Evolutionary conservation across 1,284 basidiomycete genomes (phyloP), one percentile per base, ranked within the genome.

Genomic region (Calocybe gambosa): DNA sequence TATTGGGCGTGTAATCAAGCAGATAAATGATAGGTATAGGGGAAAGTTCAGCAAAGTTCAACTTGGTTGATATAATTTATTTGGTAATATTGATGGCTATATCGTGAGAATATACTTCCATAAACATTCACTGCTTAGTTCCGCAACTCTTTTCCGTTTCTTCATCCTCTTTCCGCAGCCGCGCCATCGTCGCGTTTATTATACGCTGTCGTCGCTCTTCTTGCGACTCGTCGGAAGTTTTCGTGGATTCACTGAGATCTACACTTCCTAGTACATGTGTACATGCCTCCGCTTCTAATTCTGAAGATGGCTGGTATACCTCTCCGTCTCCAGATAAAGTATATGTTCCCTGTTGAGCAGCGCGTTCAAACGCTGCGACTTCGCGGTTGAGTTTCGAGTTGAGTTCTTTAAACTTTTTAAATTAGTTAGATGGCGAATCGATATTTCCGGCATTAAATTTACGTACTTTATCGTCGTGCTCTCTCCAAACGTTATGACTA

Each of bases 371-470:
- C 52, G 80, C 78, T 1, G 70, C 70, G 1, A 89, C 81, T 57
- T 90, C 83, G 12, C 75, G 73, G 58, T 88, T 89, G 1, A 89
- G 73, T 45, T 75, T 69, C 0, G 85, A 89, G 59, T 89, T 88
- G 10, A 89, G 69, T 47, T 78, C 74, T 57, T 88, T 89, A 64
- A 89, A 89, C 80, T 80, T 15, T 34, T n/a, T 3, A 12, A 34
- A 34, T 26, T 8, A n/a, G 15, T 34, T 8, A 34, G 15, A 15
- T 34, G 3, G 31, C 13, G n/a, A 1, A 15, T 8, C 8, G 5
- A 7, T 3, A 8, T 12, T 15, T 7, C n/a, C 8, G 8, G 5
- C 13, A 34, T 15, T 16, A 6, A 3, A 18, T 15, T 16, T 12
- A 68, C 82, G 57, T 52, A 87, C 87, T 54, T 85, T 77, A 43